Base-by-base conservation (phyloP, 1,284 basidiomycete species). In the Rhodotorula sp. region DNA sequence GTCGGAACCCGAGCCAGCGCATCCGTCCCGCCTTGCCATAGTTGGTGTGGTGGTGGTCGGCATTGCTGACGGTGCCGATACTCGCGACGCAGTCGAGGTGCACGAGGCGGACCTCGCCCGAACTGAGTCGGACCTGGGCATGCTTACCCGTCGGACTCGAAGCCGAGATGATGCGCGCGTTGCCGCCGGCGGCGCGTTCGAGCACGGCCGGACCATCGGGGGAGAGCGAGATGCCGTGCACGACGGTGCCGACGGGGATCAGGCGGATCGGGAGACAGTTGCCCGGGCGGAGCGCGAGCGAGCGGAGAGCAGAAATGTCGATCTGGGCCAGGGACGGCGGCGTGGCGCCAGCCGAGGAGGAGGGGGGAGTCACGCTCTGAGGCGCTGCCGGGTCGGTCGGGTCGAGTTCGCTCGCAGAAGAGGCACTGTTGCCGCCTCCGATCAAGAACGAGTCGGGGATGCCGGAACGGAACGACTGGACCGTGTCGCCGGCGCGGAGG, bases 181-280 rank as follows among this genome's bases (percentile, higher is more conserved):
- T 92, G 0, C 91, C 88, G 14, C 96, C 96, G 0, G 97, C 96
- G 6, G 92, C 89, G 58, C 96, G 90, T 20, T 94, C 91, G 63
- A 98, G 89, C 70, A 90, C 87, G 61, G 88, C 92, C 26, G 88
- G 89, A 5, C 93, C 93, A 8, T 87, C 82, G 0, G 92, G 90
- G 60, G 87, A 84, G 66, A 97, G 87, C 0, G 91, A 85, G 74
- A 99, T 86, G 79, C 88, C 91, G 85, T 98, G 94, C 71, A 98
- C 89, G 78, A 90, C 87, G 10, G 94, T 97, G 23, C 95, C 94
- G 46, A 91, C 87, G 0, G 96, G 96, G 76, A 98, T 93, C 73
- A 97, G 88, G 65, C 89, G 88, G 65, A 99, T 84, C 0, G 93
- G 95, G 21, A 99, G 87, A 64, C 96, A 93, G 80, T 99, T 98